phyloP scores from a whole-genome alignment of 2,329 filamentous ascomycete species.

The Cladophialophora yegresii region DNA sequence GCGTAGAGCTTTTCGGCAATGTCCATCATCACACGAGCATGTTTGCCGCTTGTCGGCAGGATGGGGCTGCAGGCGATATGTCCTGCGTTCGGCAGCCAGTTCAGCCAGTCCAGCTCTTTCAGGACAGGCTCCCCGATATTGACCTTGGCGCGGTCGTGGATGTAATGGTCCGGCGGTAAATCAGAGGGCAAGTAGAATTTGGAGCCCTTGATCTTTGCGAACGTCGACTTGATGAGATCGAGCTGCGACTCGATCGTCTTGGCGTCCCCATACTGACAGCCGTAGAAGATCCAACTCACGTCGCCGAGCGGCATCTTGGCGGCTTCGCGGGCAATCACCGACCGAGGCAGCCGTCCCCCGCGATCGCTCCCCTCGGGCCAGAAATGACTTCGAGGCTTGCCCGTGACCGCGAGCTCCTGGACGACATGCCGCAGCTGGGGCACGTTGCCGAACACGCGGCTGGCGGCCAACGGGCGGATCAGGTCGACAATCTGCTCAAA shows the following conservation, averaged over 20 bases:
- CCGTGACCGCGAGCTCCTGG: constrained; percentile 49
- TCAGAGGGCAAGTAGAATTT: constrained; percentile 49
- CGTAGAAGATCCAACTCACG: constrained; percentile 54
- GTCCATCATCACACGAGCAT: constrained; percentile 50
- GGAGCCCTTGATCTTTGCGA: constrained; percentile 47
- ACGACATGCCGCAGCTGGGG: constrained; percentile 51
- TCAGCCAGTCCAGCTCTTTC: constrained; percentile 48
- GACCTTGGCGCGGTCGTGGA: constrained; percentile 38
- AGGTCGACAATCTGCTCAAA: constrained; percentile 37
- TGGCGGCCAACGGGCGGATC: constrained; percentile 42
- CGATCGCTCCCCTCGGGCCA: constrained; percentile 40
- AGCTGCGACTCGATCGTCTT: constrained; percentile 14
- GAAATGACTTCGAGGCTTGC: constrained; percentile 40
- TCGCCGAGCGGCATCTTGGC: constrained; percentile 33
- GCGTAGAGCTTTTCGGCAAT: constrained; percentile 51
- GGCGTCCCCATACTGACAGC: constrained; percentile 45
- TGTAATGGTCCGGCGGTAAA: constrained; percentile 39
- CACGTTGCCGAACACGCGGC: constrained; percentile 53
- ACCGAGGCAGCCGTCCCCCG: constrained; percentile 45
- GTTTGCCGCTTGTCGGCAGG: constrained; percentile 51
- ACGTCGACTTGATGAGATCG: constrained; percentile 47
- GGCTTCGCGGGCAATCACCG: constrained; percentile 39
- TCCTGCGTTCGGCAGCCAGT: constrained; percentile 56
- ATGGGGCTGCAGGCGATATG: constrained; percentile 58
- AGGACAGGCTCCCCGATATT: constrained; percentile 36